These are phyloP conservation scores for Fusarium annulatum DNA, from an alignment of 2,329 filamentous ascomycete species.

Conservation along the genomic window DNA sequence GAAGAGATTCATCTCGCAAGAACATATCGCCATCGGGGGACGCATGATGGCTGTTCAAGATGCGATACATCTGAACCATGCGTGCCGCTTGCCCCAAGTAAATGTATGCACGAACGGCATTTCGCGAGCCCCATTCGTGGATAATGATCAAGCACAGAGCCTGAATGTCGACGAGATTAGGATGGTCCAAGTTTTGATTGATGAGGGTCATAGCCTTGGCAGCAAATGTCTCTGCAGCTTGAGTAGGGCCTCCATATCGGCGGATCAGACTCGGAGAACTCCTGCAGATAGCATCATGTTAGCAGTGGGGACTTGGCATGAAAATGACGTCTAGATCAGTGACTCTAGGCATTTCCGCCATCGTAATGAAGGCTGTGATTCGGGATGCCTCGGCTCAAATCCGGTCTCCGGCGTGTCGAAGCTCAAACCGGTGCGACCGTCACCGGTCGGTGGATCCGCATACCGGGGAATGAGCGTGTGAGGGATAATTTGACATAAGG, in stretches of 20 bases:
- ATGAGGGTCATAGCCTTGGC: conserved; percentile 67
- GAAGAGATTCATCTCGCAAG: conserved; percentile 70
- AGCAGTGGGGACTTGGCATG: conserved; percentile 6
- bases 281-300: conserved; percentile 48
- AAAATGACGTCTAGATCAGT: background rate
- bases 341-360: background rate
- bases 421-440: conserved; percentile 32
- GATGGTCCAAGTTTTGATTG: conserved; percentile 69
- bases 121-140: conserved; percentile 71
- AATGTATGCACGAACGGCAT: conserved; percentile 71
- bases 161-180: conserved; percentile 70
- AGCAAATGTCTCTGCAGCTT: conserved; percentile 69
- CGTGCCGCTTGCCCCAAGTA: conserved; percentile 72
- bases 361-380: conserved; percentile 2
- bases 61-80: conserved; percentile 73
- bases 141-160: conserved; percentile 70
- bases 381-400: conserved; percentile 40
- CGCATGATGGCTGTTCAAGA: conserved; percentile 66
- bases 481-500: conserved; percentile 12
- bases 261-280: conserved; percentile 68
- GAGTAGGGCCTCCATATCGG: conserved; percentile 66
- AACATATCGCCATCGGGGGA: conserved; percentile 67
- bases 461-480: conserved; percentile 36
- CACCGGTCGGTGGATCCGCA: conserved; percentile 44
- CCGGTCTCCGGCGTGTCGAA: conserved; percentile 28